A percentile compares a stretch with the other conserved stretches of the same genome.
phyloP scores from a whole-genome alignment of 2,329 filamentous ascomycete species.

The Dendrostoma leiphaemia region DNA sequence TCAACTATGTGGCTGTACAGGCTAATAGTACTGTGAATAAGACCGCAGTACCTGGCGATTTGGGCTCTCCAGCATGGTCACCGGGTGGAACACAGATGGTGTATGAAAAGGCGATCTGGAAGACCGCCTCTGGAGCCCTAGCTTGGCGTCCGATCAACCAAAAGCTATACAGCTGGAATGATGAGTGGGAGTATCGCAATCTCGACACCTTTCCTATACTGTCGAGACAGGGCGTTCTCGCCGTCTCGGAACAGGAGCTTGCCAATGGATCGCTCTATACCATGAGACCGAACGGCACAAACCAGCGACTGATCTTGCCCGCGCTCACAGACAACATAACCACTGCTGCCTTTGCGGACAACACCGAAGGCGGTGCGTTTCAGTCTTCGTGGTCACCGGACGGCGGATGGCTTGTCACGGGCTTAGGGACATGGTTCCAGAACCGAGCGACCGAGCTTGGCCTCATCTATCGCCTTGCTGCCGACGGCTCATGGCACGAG shows the following conservation, averaged over 20 bases:
- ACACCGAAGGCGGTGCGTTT: constrained; percentile 31
- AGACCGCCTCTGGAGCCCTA: background rate
- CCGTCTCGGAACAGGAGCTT: constrained; percentile 36
- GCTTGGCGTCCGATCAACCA: constrained; percentile 31
- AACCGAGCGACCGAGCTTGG: constrained; percentile 24
- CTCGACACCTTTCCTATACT: constrained; percentile 39
- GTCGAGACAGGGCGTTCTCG: constrained; percentile 23
- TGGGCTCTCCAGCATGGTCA: constrained; percentile 29
- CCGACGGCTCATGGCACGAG: constrained; percentile 18
- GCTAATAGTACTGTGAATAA: constrained; percentile 14
- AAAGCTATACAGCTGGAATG: constrained; percentile 36
- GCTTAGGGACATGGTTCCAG: constrained; percentile 38
- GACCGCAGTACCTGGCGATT: background rate
- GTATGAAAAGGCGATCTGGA: constrained; percentile 26
- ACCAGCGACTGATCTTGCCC: background rate
- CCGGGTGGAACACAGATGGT: constrained; percentile 27
- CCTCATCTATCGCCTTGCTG: constrained; percentile 12
- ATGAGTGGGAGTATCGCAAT: constrained; percentile 40
- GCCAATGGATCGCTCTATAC: constrained; percentile 37
- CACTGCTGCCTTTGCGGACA: constrained; percentile 18
- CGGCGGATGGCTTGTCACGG: constrained; percentile 35
- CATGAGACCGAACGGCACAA: constrained; percentile 28
- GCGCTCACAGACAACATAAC: constrained; percentile 10
- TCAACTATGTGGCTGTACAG: constrained; percentile 24
- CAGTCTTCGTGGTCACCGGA: constrained; percentile 37